Percentiles rank a stretch among this genome's conserved stretches.
phyloP scores from a whole-genome alignment of 371 early-diverging fungal species.

The Syncephalastrum sp. region DNA sequence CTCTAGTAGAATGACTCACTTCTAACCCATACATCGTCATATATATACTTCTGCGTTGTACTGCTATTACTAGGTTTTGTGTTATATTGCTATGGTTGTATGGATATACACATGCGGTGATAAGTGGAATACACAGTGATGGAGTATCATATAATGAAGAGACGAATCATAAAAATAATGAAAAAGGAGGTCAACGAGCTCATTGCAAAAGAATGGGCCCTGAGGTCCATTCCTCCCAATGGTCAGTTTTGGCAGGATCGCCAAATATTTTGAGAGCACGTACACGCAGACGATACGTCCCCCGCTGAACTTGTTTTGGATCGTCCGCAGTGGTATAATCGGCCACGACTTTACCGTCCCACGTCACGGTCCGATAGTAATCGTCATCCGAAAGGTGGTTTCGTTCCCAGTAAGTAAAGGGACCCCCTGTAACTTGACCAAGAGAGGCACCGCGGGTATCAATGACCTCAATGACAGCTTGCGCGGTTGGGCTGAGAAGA shows the following conservation, averaged over 20 bases:
- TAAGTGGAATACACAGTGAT: no score
- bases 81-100: no score
- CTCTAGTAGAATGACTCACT: no score
- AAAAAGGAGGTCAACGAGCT: neutral
- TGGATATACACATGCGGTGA: no score
- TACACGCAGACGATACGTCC: constrained; percentile 9
- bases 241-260: neutral
- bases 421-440: constrained; percentile 17
- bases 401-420: constrained; percentile 23
- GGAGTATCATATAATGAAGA: no score
- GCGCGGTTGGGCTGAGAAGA: constrained; percentile 17
- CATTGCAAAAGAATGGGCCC: constrained; percentile 16
- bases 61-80: no score
- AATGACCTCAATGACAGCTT: constrained; percentile 11
- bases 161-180: no score
- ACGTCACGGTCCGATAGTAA: constrained; percentile 9
- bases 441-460: constrained; percentile 4
- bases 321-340: constrained; percentile 1
- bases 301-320: constrained; percentile 6
- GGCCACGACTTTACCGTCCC: constrained; percentile 18
- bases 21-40: no score
- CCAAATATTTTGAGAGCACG: constrained; percentile 15
- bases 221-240: constrained; percentile 21
- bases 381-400: constrained; percentile 10
- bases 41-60: no score